Conservation (phyloP, 148 eudicot genomes). For the Vaccinium vitisidaea region DNA sequence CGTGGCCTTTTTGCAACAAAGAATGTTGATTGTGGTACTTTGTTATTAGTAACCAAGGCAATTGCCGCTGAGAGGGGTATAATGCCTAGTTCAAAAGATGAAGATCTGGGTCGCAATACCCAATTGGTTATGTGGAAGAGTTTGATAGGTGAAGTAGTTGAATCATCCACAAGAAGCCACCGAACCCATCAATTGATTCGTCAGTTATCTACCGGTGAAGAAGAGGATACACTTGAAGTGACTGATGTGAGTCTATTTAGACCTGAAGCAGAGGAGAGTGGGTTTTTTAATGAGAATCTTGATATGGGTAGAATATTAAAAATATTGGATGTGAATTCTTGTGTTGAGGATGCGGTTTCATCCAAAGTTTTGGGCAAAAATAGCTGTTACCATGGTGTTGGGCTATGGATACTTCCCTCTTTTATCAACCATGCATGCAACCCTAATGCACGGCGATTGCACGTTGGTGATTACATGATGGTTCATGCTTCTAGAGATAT, state of each 20-base stretch:
- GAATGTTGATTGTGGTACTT: slow-evolving; percentile 61
- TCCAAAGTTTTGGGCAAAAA: slow-evolving; percentile 68
- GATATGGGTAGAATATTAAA: slow-evolving; percentile 48
- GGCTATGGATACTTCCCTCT: slow-evolving; percentile 75
- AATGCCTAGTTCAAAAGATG: slow-evolving; percentile 36
- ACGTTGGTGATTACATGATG: slow-evolving; percentile 66
- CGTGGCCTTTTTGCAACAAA: slow-evolving; percentile 71
- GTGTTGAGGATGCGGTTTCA: slow-evolving; percentile 68
- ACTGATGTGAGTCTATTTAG: slow-evolving; percentile 56
- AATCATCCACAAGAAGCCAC: slow-evolving; percentile 44
- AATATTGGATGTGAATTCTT: slow-evolving; percentile 76
- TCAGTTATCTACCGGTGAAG: slow-evolving; percentile 61
- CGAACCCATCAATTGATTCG: slow-evolving; percentile 47
- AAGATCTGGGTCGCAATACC: slow-evolving; percentile 46
- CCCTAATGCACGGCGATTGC: slow-evolving; percentile 71
- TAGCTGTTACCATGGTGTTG: slow-evolving; percentile 69
- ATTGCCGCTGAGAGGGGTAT: slow-evolving; percentile 80
- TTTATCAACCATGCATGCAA: slow-evolving; percentile 83
- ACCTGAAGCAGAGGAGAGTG: slow-evolving; percentile 38
- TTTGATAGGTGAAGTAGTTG: slow-evolving; percentile 61
- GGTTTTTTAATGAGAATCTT: slow-evolving; percentile 15
- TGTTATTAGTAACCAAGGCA: slow-evolving; percentile 69
- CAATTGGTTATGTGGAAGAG: slow-evolving; percentile 83
- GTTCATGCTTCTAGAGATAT: slow-evolving; percentile 73
- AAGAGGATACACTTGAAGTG: slow-evolving; percentile 54